These are phyloP conservation scores for Pythium plurisporium DNA, from an alignment of 352 stramenopile species.

Conservation along the genomic window DNA sequence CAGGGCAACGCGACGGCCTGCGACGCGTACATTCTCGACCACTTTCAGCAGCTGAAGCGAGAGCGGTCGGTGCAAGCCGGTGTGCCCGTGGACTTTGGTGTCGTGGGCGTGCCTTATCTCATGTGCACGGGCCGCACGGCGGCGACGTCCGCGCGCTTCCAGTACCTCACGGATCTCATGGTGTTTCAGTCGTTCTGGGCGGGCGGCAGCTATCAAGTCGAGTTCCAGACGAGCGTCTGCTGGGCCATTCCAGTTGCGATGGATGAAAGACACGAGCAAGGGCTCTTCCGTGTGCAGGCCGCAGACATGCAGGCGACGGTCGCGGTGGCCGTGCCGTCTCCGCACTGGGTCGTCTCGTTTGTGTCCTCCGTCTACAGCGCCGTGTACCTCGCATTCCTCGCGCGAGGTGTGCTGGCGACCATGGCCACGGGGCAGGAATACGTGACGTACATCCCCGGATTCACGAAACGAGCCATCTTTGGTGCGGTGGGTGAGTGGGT, in stretches of 20 bases:
- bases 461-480: background rate
- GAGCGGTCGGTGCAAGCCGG: slow-evolving; percentile 23
- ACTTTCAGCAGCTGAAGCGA: slow-evolving; percentile 26
- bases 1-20: slow-evolving; percentile 21
- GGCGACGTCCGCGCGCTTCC: slow-evolving; percentile 5
- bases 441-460: slow-evolving; percentile 18
- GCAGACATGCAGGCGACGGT: slow-evolving; percentile 14
- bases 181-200: slow-evolving; percentile 33
- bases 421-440: background rate
- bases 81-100: slow-evolving; percentile 25
- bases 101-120: slow-evolving; percentile 22
- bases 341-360: slow-evolving; percentile 16
- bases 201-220: slow-evolving; percentile 27
- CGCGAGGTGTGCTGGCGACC: background rate
- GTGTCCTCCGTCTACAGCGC: slow-evolving; percentile 23
- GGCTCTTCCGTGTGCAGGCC: slow-evolving; percentile 1
- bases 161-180: slow-evolving; percentile 31
- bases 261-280: background rate
- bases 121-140: slow-evolving; percentile 21
- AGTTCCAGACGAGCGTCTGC: slow-evolving; percentile 39
- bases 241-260: slow-evolving; percentile 3
- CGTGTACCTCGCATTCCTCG: slow-evolving; percentile 22
- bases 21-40: slow-evolving; percentile 25
- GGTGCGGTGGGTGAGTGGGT: background rate
- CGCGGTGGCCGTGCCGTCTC: slow-evolving; percentile 7